These are phyloP conservation scores for Cryptomeria japonica DNA, from an alignment of 75 land plant species.

Conservation along the genomic window DNA sequence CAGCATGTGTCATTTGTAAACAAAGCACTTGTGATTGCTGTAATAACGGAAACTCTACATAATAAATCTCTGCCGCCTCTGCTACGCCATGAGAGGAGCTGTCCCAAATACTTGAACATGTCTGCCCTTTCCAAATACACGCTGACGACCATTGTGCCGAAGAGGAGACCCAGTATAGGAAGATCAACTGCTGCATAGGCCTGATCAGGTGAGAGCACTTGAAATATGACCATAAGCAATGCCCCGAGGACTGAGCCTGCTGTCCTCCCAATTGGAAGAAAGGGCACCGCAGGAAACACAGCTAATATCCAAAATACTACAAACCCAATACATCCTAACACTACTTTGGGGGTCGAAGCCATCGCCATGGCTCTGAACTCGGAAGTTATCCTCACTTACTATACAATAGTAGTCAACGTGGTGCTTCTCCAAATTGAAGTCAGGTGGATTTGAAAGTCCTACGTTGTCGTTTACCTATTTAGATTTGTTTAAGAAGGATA, in stretches of 20 bases:
- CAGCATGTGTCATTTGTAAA: constrained; percentile 69
- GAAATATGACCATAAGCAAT: constrained; percentile 63
- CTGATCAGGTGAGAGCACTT: constrained; percentile 45
- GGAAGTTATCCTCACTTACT: not conserved
- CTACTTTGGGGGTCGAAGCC: constrained; percentile 49
- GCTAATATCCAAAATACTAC: constrained; percentile 59
- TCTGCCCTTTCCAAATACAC: constrained; percentile 63
- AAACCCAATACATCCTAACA: constrained; percentile 55
- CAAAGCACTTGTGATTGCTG: constrained; percentile 55
- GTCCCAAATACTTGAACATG: constrained; percentile 53
- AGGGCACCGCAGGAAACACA: constrained; percentile 57
- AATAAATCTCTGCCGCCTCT: constrained; percentile 55
- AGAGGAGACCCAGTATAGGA: constrained; percentile 74
- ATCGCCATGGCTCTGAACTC: constrained; percentile 35
- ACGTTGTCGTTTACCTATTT: no score
- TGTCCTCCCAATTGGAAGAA: constrained; percentile 70
- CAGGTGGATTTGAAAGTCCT: no score
- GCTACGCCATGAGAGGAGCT: constrained; percentile 51
- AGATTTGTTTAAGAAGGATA: no score
- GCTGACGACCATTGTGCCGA: constrained; percentile 86
- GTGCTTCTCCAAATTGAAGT: no score
- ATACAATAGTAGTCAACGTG: not conserved
- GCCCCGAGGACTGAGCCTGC: constrained; percentile 69
- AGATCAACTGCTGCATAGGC: constrained; percentile 68
- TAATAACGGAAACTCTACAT: constrained; percentile 43